Conservation (phyloP, 306 rosid species). For the Senna tora region DNA sequence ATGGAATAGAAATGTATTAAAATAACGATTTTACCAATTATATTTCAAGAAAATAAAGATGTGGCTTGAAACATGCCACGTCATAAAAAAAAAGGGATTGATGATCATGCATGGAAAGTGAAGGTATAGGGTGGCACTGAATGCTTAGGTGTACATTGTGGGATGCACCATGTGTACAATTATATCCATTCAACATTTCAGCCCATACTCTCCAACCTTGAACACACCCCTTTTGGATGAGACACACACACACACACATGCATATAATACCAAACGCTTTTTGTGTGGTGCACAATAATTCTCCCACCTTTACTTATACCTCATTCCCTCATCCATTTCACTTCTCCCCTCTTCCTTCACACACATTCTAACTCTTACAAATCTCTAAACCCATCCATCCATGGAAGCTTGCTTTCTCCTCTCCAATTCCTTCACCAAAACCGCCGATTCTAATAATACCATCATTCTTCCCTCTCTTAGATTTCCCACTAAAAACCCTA, state of each 20-base stretch:
- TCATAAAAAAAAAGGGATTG: constrained; percentile 38
- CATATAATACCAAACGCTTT: background rate
- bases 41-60: background rate
- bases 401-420: constrained; percentile 83
- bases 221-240: constrained; percentile 34
- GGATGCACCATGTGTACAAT: constrained; percentile 46
- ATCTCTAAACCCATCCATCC: background rate
- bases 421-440: constrained; percentile 59
- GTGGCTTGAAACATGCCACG: constrained; percentile 49
- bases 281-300: constrained; percentile 59
- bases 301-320: constrained; percentile 13
- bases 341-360: too few relatives aligned
- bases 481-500: constrained; percentile 37
- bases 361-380: too few relatives aligned
- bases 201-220: constrained; percentile 48
- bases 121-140: constrained; percentile 35
- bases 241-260: constrained; percentile 31
- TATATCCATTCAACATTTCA: constrained; percentile 59
- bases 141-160: constrained; percentile 21
- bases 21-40: too few relatives aligned
- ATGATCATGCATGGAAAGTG: constrained; percentile 43
- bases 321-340: constrained; percentile 15
- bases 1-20: too few relatives aligned
- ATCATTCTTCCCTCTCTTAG: constrained; percentile 12
- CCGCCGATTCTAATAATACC: constrained; percentile 46